Percentiles rank a stretch among this genome's conserved stretches.
Conservation (phyloP, 2,329 filamentous ascomycete genomes). For the Trichoderma polysporum region DNA sequence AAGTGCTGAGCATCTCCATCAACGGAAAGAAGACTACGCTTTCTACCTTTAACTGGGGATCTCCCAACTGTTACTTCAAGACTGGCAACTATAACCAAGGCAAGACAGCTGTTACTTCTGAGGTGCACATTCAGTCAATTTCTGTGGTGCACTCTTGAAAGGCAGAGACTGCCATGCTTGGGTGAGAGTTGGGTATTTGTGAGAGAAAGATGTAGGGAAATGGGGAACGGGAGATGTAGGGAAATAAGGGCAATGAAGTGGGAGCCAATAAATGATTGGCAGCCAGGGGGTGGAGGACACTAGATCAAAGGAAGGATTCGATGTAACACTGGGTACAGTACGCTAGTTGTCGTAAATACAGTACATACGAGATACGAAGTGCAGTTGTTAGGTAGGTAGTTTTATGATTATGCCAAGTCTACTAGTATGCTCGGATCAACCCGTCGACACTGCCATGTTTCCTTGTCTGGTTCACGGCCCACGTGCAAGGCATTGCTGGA, state of each 20-base stretch:
- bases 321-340: background rate
- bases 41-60: conserved; percentile 31
- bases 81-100: conserved; percentile 41
- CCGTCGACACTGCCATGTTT: background rate
- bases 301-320: background rate
- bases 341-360: background rate
- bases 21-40: conserved; percentile 32
- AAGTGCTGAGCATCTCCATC: conserved; percentile 34
- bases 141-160: conserved; percentile 30
- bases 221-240: background rate
- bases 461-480: background rate
- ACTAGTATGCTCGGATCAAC: background rate
- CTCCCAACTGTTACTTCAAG: conserved; percentile 40
- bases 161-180: background rate
- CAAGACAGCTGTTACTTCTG: conserved; percentile 25
- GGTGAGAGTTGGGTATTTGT: background rate
- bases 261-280: background rate
- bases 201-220: background rate
- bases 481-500: background rate
- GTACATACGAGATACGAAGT: background rate
- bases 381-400: background rate
- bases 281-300: background rate
- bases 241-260: too few species aligned
- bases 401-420: background rate
- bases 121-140: conserved; percentile 29